Conservation (phyloP, 257 asterid genomes). For the Apocynum venetum region DNA sequence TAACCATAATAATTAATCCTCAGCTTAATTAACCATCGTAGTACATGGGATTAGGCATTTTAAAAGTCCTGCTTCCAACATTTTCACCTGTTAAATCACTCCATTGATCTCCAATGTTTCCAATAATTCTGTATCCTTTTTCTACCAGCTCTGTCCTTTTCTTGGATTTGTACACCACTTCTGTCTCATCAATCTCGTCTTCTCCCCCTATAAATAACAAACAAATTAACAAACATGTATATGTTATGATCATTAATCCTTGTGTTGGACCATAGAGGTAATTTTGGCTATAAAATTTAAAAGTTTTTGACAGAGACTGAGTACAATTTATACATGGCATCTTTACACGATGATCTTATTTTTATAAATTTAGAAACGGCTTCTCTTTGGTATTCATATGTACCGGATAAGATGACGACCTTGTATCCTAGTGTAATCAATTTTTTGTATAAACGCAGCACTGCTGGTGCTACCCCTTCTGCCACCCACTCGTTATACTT, state of each 20-base stretch:
- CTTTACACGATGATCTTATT: too few relatives aligned
- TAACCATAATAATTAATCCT: too few relatives aligned
- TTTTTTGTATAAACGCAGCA: constrained; percentile 12
- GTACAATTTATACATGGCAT: too few relatives aligned
- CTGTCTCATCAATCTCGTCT: constrained; percentile 17
- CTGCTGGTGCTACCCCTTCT: constrained; percentile 20
- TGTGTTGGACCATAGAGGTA: too few relatives aligned
- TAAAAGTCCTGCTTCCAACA: too few relatives aligned
- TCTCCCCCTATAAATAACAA: constrained; percentile 25
- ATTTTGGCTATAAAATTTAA: too few relatives aligned
- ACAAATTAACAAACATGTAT: too few relatives aligned
- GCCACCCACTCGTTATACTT: constrained; percentile 26
- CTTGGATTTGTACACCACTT: constrained; percentile 25
- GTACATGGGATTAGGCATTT: too few relatives aligned
- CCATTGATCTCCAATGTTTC: constrained; percentile 43
- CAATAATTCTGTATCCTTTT: constrained; percentile 34
- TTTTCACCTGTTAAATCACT: constrained; percentile 30
- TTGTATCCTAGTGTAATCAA: constrained; percentile 23
- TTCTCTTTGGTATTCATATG: constrained; percentile 14
- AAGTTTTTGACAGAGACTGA: too few relatives aligned
- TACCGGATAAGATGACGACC: constrained; percentile 21
- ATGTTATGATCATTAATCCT: too few relatives aligned
- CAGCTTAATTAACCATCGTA: too few relatives aligned
- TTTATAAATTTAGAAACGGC: background rate
- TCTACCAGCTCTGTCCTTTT: constrained; percentile 29